phyloP scores from a whole-genome alignment of 306 rosid genomes.

The Cicer bijugum region DNA sequence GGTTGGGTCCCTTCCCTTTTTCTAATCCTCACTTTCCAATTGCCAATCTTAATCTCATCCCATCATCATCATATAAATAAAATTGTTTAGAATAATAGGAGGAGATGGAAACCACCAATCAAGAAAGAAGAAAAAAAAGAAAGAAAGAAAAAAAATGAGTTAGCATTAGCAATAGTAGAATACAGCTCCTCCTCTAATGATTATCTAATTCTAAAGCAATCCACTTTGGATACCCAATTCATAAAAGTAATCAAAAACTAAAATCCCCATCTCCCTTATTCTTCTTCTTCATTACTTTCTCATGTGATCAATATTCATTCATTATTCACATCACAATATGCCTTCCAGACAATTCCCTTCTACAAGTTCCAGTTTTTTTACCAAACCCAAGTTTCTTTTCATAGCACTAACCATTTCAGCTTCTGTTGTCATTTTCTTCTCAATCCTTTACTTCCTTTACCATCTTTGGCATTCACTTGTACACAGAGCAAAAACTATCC shows the following conservation, averaged over 20 bases:
- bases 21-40: slow-evolving; percentile 52
- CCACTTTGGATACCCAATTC: slow-evolving; percentile 67
- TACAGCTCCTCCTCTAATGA: slow-evolving; percentile 47
- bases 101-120: slow-evolving; percentile 43
- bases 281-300: slow-evolving; percentile 44
- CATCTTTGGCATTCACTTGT: slow-evolving; percentile 74
- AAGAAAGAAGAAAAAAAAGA: neutral
- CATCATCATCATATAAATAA: slow-evolving; percentile 8
- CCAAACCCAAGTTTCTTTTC: slow-evolving; percentile 70
- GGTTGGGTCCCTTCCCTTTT: slow-evolving; percentile 52
- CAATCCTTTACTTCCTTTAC: slow-evolving; percentile 78
- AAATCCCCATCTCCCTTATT: slow-evolving; percentile 39
- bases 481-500: slow-evolving; percentile 75
- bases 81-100: neutral
- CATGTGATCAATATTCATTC: slow-evolving; percentile 38
- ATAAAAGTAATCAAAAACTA: slow-evolving; percentile 44
- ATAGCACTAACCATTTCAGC: slow-evolving; percentile 83
- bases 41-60: slow-evolving; percentile 45
- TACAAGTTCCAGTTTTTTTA: slow-evolving; percentile 54
- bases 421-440: slow-evolving; percentile 68
- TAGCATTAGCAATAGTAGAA: slow-evolving; percentile 47
- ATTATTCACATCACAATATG: slow-evolving; percentile 50
- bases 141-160: slow-evolving; percentile 7
- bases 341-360: slow-evolving; percentile 79
- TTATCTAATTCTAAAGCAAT: slow-evolving; percentile 79